Percentiles rank a stretch among this genome's conserved stretches.
Conservation (phyloP, 75 land plant species). For the Isoetes taiwanensis region DNA sequence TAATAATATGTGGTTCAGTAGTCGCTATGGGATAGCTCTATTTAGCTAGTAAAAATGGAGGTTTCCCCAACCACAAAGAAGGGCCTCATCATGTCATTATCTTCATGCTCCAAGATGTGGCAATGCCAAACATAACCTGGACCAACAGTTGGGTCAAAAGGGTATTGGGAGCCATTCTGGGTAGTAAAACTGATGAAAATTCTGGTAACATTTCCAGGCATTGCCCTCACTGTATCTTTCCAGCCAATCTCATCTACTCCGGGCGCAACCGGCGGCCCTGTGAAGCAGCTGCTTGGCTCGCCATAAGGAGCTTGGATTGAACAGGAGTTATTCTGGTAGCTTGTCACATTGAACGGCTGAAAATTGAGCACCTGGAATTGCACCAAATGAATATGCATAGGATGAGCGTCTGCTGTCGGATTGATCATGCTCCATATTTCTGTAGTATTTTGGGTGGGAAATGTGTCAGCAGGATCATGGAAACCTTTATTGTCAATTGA, state of each 20-base stretch:
- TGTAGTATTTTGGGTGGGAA: background rate
- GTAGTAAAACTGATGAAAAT: background rate
- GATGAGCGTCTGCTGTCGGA: background rate
- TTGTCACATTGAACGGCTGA: background rate
- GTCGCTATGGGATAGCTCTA: too few species aligned
- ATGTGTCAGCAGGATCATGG: background rate
- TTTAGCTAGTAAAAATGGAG: too few species aligned
- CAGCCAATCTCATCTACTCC: background rate
- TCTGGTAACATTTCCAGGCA: background rate
- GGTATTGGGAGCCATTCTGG: background rate
- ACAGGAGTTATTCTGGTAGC: background rate
- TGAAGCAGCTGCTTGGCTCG: conserved; percentile 4
- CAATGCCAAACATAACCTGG: conserved; percentile 5
- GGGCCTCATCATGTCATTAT: conserved; percentile 6
- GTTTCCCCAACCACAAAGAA: too few species aligned
- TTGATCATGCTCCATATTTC: background rate
- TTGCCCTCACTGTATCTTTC: background rate
- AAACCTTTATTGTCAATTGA: background rate
- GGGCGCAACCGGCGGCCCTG: background rate
- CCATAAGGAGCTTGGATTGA: background rate
- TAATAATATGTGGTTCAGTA: too few species aligned
- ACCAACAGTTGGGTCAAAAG: background rate
- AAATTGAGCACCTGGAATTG: background rate
- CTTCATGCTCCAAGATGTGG: conserved; percentile 2
- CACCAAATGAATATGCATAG: conserved; percentile 3